Evolutionary conservation across 345 rosid genomes (phyloP), one percentile per base, ranked within the genome.

Genomic region (Barbarea vulgaris): DNA sequence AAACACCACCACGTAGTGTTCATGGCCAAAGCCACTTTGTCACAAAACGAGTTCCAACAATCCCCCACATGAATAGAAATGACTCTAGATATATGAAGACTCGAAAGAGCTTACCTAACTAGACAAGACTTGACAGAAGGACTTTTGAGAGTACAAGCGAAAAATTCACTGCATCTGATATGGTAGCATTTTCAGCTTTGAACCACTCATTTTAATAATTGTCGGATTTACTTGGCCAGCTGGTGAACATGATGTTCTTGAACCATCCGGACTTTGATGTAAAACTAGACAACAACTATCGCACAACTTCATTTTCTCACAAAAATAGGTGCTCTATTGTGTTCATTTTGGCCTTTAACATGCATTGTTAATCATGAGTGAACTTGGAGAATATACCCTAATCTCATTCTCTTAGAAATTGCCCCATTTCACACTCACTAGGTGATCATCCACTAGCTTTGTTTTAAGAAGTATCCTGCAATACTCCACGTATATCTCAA

Each of bases 21-120:
- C n/a, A n/a, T n/a, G n/a, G n/a, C n/a, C n/a, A n/a, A n/a, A n/a
- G n/a, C n/a, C n/a, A n/a, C n/a, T n/a, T n/a, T n/a, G n/a, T n/a
- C n/a, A n/a, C n/a, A n/a, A n/a, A n/a, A n/a, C n/a, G n/a, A n/a
- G n/a, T 24, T 24, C 25, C 25, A 24, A 24, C 25, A 24, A 24
- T 24, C 25, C 25, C 25, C 3, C n/a, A 24, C 25, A 24, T 24
- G 25, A 1, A 24, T 1, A 24, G 25, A 24, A 24, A 24, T 24
- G 25, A 24, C 25, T 24, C 25, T 24, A 24, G 25, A 24, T 3
- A 24, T 3, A 24, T 24, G 25, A 24, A 1, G 25, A 24, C 25
- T 24, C 25, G 25, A 24, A 24, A 24, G 25, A 24, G 1, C 3
- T 24, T 1, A 24, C 25, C 25, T 24, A 86, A 81, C 90, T 94